A percentile compares a stretch with the other conserved stretches of the same genome.
phyloP scores from a whole-genome alignment of 2,329 filamentous ascomycete genomes.

The Tetracladium maxilliforme region DNA sequence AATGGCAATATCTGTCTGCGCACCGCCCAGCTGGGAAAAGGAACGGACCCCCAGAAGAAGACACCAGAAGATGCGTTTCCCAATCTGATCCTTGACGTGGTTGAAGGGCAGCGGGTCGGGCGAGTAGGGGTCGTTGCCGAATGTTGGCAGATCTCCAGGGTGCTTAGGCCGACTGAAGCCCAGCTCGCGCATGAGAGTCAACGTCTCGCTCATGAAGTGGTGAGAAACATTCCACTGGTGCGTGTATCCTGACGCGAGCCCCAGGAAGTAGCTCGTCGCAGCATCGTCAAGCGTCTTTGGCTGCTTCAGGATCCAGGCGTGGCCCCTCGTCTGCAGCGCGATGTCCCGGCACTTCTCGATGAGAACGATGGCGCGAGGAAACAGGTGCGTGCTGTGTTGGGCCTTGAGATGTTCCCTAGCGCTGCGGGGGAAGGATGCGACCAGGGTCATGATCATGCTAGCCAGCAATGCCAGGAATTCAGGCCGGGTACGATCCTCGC shows the following conservation, averaged over 20 bases:
- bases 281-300: conserved; percentile 45
- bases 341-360: conserved; percentile 58
- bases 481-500: conserved; percentile 51
- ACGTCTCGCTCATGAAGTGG: conserved; percentile 57
- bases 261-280: conserved; percentile 64
- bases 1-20: conserved; percentile 57
- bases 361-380: conserved; percentile 53
- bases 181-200: conserved; percentile 54
- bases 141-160: conserved; percentile 20
- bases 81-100: conserved; percentile 57
- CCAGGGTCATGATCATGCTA: conserved; percentile 61
- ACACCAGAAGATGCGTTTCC: conserved; percentile 74
- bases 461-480: conserved; percentile 57
- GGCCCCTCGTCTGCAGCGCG: conserved; percentile 50
- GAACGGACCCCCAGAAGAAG: conserved; percentile 53
- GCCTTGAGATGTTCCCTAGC: conserved; percentile 55
- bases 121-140: conserved; percentile 22
- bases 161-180: conserved; percentile 43
- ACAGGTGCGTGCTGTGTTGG: conserved; percentile 47
- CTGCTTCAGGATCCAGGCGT: conserved; percentile 37
- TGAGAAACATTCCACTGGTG: conserved; percentile 53
- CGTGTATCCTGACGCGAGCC: conserved; percentile 50
- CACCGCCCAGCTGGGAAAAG: conserved; percentile 52
- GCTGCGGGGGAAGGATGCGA: conserved; percentile 62
- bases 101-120: conserved; percentile 41